Evolutionary conservation across 305 asterid genomes (phyloP).

Genomic region (Fraxinus albicans): DNA sequence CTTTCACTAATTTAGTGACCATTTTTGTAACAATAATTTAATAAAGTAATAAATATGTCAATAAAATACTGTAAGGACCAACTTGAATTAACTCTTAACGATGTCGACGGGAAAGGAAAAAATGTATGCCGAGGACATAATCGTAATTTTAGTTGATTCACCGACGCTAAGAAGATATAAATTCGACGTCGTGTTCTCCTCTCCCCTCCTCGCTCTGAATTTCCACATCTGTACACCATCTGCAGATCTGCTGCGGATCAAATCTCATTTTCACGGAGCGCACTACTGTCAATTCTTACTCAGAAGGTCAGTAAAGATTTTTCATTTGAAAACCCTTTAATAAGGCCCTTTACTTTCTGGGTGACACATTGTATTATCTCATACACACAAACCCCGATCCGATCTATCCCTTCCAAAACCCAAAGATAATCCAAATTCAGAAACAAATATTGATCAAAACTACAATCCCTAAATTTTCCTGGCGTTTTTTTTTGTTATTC

Average conservation of each 20-base stretch:
- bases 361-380: slow-evolving; percentile 11
- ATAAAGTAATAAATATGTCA: background rate
- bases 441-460: slow-evolving; percentile 32
- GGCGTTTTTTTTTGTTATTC: background rate
- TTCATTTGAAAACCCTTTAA: background rate
- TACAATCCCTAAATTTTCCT: background rate
- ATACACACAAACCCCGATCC: slow-evolving; percentile 6
- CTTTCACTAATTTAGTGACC: background rate
- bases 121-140: too few species aligned
- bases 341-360: slow-evolving; percentile 7
- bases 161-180: slow-evolving; percentile 5
- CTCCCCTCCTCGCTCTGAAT: slow-evolving; percentile 8
- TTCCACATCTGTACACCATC: slow-evolving; percentile 21
- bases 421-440: background rate
- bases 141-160: background rate
- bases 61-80: background rate
- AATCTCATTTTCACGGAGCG: slow-evolving; percentile 15
- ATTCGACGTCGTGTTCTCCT: slow-evolving; percentile 1
- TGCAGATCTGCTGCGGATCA: slow-evolving; percentile 20
- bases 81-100: background rate
- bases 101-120: background rate
- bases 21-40: background rate
- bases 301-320: slow-evolving; percentile 26
- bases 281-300: slow-evolving; percentile 6
- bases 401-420: background rate